Percentiles rank a stretch among this genome's conserved stretches.
These are phyloP conservation scores for Yamadazyma scolyti DNA, from an alignment of 805 yeast species.

Conservation along the genomic window DNA sequence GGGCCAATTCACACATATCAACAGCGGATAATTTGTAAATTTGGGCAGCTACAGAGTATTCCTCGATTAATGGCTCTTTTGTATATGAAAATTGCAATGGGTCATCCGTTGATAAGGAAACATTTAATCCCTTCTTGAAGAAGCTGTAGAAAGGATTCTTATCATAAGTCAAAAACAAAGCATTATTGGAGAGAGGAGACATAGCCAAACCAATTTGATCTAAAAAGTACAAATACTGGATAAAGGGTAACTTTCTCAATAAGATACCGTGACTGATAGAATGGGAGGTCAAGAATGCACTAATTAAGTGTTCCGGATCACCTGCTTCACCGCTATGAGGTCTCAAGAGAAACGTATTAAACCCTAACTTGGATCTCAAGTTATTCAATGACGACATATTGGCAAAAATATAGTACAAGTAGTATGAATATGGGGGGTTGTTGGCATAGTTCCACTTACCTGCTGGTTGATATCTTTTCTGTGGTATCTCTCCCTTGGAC, in stretches of 20 bases:
- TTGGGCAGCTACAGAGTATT: conserved; percentile 97
- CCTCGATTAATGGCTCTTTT: conserved; percentile 95
- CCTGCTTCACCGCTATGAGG: conserved; percentile 99
- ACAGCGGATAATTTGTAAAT: conserved; percentile 91
- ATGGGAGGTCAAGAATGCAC: conserved; percentile 85
- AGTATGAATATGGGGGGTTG: conserved; percentile 98
- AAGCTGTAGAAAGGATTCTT: conserved; percentile 92
- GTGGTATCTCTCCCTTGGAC: conserved; percentile 82
- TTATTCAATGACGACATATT: conserved; percentile 83
- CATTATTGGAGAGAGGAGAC: conserved; percentile 97
- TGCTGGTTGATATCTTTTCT: conserved; percentile 83
- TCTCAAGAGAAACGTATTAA: conserved; percentile 87
- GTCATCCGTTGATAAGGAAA: conserved; percentile 93
- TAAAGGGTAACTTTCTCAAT: conserved; percentile 88
- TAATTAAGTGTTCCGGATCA: conserved; percentile 93
- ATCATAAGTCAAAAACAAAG: conserved; percentile 90
- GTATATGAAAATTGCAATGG: conserved; percentile 97
- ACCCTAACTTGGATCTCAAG: conserved; percentile 71
- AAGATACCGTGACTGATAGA: conserved; percentile 95
- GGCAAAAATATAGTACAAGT: conserved; percentile 83
- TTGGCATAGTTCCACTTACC: conserved; percentile 68
- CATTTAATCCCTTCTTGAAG: conserved; percentile 91
- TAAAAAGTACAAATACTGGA: conserved; percentile 87
- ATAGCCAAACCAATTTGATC: conserved; percentile 97
- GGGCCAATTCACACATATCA: conserved; percentile 96